These are phyloP conservation scores for Tieghemiomyces parasiticus DNA, from an alignment of 192 early-diverging fungal species.

Conservation along the genomic window DNA sequence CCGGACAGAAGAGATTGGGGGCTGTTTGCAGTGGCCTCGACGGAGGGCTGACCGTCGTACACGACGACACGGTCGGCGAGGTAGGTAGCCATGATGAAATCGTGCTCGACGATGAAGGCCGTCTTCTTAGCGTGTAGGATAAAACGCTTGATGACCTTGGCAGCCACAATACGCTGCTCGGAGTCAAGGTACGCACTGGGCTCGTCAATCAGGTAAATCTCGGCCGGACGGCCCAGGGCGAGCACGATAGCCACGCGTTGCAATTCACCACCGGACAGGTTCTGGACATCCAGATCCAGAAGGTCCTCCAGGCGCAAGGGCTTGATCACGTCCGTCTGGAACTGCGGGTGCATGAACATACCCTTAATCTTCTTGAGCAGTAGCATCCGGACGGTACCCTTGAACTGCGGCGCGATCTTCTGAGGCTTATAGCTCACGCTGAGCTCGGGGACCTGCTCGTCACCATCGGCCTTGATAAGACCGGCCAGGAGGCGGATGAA, in stretches of 20 bases:
- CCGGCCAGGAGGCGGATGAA: constrained; percentile 92
- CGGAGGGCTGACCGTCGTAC: constrained; percentile 80
- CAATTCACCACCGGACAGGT: constrained; percentile 96
- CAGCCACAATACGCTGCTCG: constrained; percentile 96
- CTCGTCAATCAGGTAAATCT: constrained; percentile 96
- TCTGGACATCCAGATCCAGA: constrained; percentile 74
- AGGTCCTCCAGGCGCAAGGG: constrained; percentile 85
- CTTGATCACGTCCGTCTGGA: constrained; percentile 93
- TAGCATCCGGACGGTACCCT: constrained; percentile 82
- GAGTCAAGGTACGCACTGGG: constrained; percentile 97
- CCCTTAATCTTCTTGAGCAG: constrained; percentile 76
- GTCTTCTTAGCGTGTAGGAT: constrained; percentile 94
- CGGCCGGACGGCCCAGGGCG: constrained; percentile 75
- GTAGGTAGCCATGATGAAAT: constrained; percentile 99
- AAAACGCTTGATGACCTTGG: constrained; percentile 97
- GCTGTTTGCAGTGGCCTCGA: constrained; percentile 62
- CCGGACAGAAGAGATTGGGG: constrained; percentile 85
- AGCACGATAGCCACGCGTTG: constrained; percentile 95
- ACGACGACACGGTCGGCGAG: constrained; percentile 94
- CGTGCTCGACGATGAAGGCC: constrained; percentile 97
- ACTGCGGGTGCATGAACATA: constrained; percentile 81
- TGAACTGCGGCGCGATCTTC: constrained; percentile 93
- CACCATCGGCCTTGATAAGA: constrained; percentile 55
- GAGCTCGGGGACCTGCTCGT: constrained; percentile 66
- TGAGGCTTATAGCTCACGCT: constrained; percentile 94